Evolutionary conservation across 192 early-diverging fungal species (phyloP), one percentile per base, ranked within the genome.

Genomic region (Podila clonocystis): DNA sequence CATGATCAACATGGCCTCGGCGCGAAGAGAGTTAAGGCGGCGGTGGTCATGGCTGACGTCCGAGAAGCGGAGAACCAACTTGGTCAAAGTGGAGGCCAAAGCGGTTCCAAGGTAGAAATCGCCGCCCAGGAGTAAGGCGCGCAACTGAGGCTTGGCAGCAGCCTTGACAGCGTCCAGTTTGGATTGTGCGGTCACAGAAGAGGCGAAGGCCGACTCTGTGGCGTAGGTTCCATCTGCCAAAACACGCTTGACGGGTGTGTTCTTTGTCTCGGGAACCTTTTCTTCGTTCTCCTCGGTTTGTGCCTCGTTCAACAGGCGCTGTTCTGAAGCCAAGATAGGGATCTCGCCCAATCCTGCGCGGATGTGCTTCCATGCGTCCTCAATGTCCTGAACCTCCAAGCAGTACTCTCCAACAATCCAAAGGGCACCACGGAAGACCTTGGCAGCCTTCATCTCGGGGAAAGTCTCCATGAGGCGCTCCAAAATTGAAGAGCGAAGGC

Each of bases 361-460:
- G 62, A 99, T 93, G 64, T 91, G 87, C 70, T 90, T 88, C 91
- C 96, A 91, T 50, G 94, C 90, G 1, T 89, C 87, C 77, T 97
- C 95, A 74, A 99, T 97, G 73, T 92, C 91, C 67, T 88, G 84
- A 11, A 76, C 85, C n/a, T 87, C 86, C 68, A 91, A 82, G 58
- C 94, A 94, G 74, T 98, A 99, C 87, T 99, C 98, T 62, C 98
- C 97, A 70, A 99, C 87, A 75, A 99, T 98, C 98, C 98, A 99
- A 57, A 99, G 88, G 22, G 96, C 98, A 30, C 97, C 98, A 58
- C 98, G 91, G 82, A 97, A 92, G 5, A 98, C 96, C 79, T 96
- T 91, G 64, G 95, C 93, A 3, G 94, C 93, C 82, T 95, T 96
- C 84, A 99, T 92, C 38, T 99, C 96, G 34, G 80, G 68, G 72